These are phyloP conservation scores for Hemisphaericaspora subhashii DNA, from an alignment of 1,139 yeast genomes.

Conservation along the genomic window DNA sequence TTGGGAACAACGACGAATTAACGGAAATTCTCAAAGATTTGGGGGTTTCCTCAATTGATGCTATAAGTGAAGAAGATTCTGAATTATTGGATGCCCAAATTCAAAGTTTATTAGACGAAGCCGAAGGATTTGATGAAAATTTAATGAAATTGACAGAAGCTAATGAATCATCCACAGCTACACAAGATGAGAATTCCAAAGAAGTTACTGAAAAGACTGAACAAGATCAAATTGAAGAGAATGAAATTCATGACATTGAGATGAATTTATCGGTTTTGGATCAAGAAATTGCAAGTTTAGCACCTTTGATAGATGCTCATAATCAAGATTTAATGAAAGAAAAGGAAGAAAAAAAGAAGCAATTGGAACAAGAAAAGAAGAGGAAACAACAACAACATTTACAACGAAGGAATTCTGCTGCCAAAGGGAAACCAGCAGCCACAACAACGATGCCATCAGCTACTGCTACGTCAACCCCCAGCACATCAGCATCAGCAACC, in stretches of 20 bases:
- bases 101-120: slow-evolving; percentile 32
- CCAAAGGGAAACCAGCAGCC: slow-evolving; percentile 5
- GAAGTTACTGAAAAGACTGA: slow-evolving; percentile 28
- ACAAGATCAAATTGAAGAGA: slow-evolving; percentile 15
- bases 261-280: slow-evolving; percentile 35
- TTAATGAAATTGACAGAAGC: slow-evolving; percentile 23
- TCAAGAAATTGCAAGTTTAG: slow-evolving; percentile 42
- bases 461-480: too few species aligned
- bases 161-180: slow-evolving; percentile 33
- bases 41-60: slow-evolving; percentile 39
- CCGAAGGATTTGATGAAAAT: slow-evolving; percentile 19
- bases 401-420: slow-evolving; percentile 14
- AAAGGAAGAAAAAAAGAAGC: slow-evolving; percentile 22
- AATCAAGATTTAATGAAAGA: slow-evolving; percentile 29
- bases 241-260: slow-evolving; percentile 20
- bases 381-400: slow-evolving; percentile 21
- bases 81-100: slow-evolving; percentile 38
- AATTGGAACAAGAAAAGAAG: slow-evolving; percentile 24
- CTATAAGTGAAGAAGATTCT: slow-evolving; percentile 35
- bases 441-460: too few species aligned
- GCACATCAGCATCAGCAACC: slow-evolving; percentile 9
- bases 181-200: slow-evolving; percentile 40
- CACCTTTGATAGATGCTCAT: slow-evolving; percentile 40
- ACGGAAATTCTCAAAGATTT: slow-evolving; percentile 39
- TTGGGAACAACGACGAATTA: slow-evolving; percentile 45